These are phyloP conservation scores for Cyclotella kingstonii DNA, from an alignment of 108 stramenopile species.

Conservation along the genomic window DNA sequence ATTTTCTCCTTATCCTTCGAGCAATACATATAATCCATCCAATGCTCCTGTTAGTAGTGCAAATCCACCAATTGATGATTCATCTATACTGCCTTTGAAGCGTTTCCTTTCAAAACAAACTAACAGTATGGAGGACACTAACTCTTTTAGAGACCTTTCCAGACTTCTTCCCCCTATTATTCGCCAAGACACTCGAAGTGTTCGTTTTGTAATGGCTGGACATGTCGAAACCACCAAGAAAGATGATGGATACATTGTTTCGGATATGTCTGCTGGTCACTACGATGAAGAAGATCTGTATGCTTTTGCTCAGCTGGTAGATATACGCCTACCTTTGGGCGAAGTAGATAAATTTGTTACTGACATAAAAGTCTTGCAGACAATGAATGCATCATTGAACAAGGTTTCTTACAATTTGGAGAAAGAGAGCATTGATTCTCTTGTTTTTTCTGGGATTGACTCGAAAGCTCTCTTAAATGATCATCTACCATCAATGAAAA, in stretches of 20 bases:
- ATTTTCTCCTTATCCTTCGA: no score
- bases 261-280: constrained; percentile 9
- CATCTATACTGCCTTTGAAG: no score
- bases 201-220: constrained; percentile 43
- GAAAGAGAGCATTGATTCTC: constrained; percentile 12
- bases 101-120: no score
- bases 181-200: constrained; percentile 16
- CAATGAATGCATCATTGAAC: constrained; percentile 11
- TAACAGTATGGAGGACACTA: no score
- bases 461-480: constrained; percentile 31
- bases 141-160: no score
- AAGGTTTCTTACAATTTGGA: constrained; percentile 11
- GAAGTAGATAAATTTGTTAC: constrained; percentile 4
- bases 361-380: constrained; percentile 7
- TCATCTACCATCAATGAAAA: constrained; percentile 2
- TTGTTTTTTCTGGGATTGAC: constrained; percentile 40
- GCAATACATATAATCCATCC: no score
- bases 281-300: constrained; percentile 28
- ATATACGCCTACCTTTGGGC: constrained; percentile 40
- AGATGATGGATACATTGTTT: constrained; percentile 24
- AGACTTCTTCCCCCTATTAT: neutral
- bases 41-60: no score
- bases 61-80: no score
- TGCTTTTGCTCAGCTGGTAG: constrained; percentile 44
- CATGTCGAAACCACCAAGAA: constrained; percentile 23